Evolutionary conservation across 164 flowering plant genomes (phyloP).

Genomic region (Macadamia integrifolia): DNA sequence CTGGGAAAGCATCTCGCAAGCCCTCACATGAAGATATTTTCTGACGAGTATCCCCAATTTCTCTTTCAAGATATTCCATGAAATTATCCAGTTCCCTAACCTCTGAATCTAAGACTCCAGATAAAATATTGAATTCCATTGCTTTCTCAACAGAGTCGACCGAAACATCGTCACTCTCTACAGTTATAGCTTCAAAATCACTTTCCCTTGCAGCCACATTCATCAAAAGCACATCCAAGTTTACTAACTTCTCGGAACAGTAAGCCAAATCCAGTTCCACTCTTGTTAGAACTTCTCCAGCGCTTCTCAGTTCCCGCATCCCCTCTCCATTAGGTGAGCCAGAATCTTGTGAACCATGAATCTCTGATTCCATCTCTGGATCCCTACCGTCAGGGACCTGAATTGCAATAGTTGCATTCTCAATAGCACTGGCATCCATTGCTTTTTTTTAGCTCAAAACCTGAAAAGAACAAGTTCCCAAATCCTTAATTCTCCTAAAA

Average conservation of each 20-base stretch:
- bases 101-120: constrained; percentile 68
- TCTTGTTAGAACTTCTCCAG: constrained; percentile 45
- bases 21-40: constrained; percentile 32
- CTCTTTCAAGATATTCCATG: constrained; percentile 39
- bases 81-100: constrained; percentile 46
- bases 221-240: constrained; percentile 66
- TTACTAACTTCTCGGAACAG: constrained; percentile 67
- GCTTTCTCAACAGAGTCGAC: constrained; percentile 42
- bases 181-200: constrained; percentile 59
- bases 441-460: constrained; percentile 10
- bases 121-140: constrained; percentile 61
- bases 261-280: constrained; percentile 66
- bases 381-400: constrained; percentile 21
- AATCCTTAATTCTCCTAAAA: too few species aligned
- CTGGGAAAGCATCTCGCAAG: constrained; percentile 30
- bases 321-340: constrained; percentile 35
- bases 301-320: constrained; percentile 33
- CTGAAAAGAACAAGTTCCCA: background rate
- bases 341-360: constrained; percentile 23
- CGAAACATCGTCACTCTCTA: constrained; percentile 25
- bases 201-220: constrained; percentile 57
- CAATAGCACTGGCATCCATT: constrained; percentile 30
- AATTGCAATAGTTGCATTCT: constrained; percentile 18
- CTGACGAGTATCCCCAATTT: constrained; percentile 35
- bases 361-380: constrained; percentile 26